Conservation (phyloP, 345 rosid species). For the Durio zibethinus region DNA sequence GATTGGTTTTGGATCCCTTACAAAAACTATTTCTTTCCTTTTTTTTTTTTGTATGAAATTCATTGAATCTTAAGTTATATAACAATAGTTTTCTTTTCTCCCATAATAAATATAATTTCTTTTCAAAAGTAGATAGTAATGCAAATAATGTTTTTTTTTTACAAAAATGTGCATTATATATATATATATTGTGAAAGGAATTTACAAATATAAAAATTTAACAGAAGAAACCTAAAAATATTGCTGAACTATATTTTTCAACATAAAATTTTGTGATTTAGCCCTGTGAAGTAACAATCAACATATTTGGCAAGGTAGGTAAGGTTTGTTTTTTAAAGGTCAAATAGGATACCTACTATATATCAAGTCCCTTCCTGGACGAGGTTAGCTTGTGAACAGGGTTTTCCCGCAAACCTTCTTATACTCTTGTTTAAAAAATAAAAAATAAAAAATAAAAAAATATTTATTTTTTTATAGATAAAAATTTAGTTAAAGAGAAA, state of each 20-base stretch:
- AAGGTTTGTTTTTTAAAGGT: slow-evolving; percentile 33
- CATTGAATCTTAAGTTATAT: background rate
- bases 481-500: no score
- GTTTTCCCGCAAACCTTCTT: slow-evolving; percentile 12
- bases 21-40: background rate
- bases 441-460: no score
- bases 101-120: background rate
- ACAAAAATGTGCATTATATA: background rate
- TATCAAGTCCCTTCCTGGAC: slow-evolving; percentile 12
- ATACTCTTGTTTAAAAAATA: background rate
- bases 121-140: background rate
- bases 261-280: background rate
- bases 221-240: background rate
- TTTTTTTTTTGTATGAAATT: background rate
- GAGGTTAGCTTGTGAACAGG: slow-evolving; percentile 24
- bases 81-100: background rate
- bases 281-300: slow-evolving; percentile 6
- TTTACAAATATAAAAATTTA: background rate
- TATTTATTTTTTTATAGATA: no score
- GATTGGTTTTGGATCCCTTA: background rate
- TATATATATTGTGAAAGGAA: background rate
- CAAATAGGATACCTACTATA: slow-evolving; percentile 36
- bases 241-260: background rate
- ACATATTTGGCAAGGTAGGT: slow-evolving; percentile 50
- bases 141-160: background rate